These are phyloP conservation scores for Calocybe cyanea DNA, from an alignment of 768 basidiomycete genomes.

Conservation along the genomic window DNA sequence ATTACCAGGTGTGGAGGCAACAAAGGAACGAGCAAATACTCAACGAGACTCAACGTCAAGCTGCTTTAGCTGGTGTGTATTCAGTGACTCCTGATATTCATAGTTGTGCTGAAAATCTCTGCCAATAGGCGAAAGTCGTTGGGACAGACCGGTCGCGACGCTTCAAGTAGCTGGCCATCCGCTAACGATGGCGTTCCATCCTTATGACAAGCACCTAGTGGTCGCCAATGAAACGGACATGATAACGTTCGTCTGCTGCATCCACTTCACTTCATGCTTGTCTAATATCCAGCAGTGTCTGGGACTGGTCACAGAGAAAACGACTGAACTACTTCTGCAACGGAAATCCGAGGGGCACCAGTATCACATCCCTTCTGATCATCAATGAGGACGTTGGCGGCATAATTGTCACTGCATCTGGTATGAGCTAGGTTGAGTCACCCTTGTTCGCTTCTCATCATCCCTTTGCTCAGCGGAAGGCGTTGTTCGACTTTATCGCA, in stretches of 20 bases:
- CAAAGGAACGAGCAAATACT: slow-evolving; percentile 82
- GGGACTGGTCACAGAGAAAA: slow-evolving; percentile 87
- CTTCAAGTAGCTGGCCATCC: slow-evolving; percentile 59
- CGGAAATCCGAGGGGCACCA: slow-evolving; percentile 77
- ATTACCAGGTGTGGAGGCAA: slow-evolving; percentile 94
- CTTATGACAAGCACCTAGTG: slow-evolving; percentile 86
- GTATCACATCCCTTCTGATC: slow-evolving; percentile 84
- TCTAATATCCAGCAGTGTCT: slow-evolving; percentile 55
- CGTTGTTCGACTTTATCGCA: slow-evolving; percentile 85
- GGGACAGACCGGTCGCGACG: slow-evolving; percentile 72
- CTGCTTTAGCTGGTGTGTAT: slow-evolving; percentile 66
- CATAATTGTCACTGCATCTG: slow-evolving; percentile 82
- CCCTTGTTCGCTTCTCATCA: not conserved
- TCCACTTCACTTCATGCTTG: not conserved
- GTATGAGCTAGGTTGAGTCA: slow-evolving; percentile 39
- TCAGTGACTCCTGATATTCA: slow-evolving; percentile 3
- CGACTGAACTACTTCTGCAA: slow-evolving; percentile 84
- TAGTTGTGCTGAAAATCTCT: not conserved
- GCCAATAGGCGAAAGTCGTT: slow-evolving; percentile 51
- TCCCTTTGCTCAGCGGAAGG: slow-evolving; percentile 67
- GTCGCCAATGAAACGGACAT: slow-evolving; percentile 83
- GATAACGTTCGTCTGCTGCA: slow-evolving; percentile 57
- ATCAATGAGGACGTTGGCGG: slow-evolving; percentile 96
- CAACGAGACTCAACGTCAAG: slow-evolving; percentile 64
- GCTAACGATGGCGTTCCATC: slow-evolving; percentile 82